A percentile compares a stretch with the other conserved stretches of the same genome.
Conservation (phyloP, 306 rosid genomes). For the Prosopis cineraria region DNA sequence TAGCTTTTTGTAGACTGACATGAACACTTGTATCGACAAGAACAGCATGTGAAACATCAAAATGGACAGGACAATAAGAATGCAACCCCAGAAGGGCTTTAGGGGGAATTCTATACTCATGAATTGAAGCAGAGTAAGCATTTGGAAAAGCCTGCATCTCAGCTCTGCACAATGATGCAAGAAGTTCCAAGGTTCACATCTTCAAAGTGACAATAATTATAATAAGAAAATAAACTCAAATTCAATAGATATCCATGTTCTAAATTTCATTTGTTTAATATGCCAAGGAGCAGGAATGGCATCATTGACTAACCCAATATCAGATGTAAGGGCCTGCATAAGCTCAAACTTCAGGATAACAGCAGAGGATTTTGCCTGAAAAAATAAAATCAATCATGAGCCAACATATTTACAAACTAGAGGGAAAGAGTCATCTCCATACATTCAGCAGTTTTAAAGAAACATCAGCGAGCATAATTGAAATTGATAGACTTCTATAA, state of each 20-base stretch:
- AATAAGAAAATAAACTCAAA: constrained; percentile 23
- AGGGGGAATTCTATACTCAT: constrained; percentile 84
- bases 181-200: constrained; percentile 33
- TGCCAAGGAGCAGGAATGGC: not conserved
- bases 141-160: constrained; percentile 58
- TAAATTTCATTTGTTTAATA: constrained; percentile 19
- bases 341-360: constrained; percentile 89
- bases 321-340: constrained; percentile 64
- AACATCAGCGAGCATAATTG: not conserved
- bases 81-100: constrained; percentile 86
- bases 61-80: constrained; percentile 85
- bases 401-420: constrained; percentile 22
- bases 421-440: not conserved
- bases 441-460: no score
- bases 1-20: constrained; percentile 65
- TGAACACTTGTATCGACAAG: constrained; percentile 82
- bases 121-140: constrained; percentile 66
- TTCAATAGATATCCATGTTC: constrained; percentile 21
- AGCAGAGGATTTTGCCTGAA: constrained; percentile 67
- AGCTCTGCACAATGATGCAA: constrained; percentile 48
- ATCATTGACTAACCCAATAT: constrained; percentile 57
- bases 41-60: constrained; percentile 80
- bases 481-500: not conserved
- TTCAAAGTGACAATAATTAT: constrained; percentile 15
- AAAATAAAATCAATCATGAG: constrained; percentile 29